Conservation (phyloP, 129 eudicot species). For the Rutidosis leptorrhynchoides region DNA sequence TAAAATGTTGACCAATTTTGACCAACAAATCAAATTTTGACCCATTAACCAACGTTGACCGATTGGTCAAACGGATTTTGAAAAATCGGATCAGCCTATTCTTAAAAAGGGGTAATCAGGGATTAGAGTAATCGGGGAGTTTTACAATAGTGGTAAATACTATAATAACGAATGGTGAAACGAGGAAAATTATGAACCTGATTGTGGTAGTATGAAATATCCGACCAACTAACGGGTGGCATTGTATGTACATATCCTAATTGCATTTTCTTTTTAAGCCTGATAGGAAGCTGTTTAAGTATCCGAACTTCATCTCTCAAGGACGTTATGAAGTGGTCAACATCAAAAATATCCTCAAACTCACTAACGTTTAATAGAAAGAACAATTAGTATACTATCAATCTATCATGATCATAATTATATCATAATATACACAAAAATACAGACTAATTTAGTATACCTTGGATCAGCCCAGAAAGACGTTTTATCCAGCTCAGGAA, state of each 20-base stretch:
- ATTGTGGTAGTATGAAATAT: slow-evolving; percentile 82
- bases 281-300: slow-evolving; percentile 81
- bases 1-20: too few species aligned
- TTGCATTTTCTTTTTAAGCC: slow-evolving; percentile 84
- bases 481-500: slow-evolving; percentile 92
- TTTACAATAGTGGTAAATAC: too few species aligned
- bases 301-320: slow-evolving; percentile 96
- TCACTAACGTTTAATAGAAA: slow-evolving; percentile 51
- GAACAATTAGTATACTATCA: slow-evolving; percentile 2
- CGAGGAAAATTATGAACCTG: slow-evolving; percentile 50
- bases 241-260: slow-evolving; percentile 61
- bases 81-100: too few species aligned
- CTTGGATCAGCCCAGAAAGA: slow-evolving; percentile 99
- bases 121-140: too few species aligned
- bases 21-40: too few species aligned
- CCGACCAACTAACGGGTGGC: slow-evolving; percentile 98
- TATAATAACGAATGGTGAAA: neutral
- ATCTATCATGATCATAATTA: too few species aligned
- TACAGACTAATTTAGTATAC: slow-evolving; percentile 26
- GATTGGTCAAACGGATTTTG: too few species aligned
- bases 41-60: too few species aligned
- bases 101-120: too few species aligned
- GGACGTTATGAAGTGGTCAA: slow-evolving; percentile 87
- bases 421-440: slow-evolving; percentile 6
- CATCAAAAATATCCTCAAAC: slow-evolving; percentile 91